Evolutionary conservation across 495 filamentous ascomycete genomes (phyloP).

Genomic region (Podospora pseudocomata): DNA sequence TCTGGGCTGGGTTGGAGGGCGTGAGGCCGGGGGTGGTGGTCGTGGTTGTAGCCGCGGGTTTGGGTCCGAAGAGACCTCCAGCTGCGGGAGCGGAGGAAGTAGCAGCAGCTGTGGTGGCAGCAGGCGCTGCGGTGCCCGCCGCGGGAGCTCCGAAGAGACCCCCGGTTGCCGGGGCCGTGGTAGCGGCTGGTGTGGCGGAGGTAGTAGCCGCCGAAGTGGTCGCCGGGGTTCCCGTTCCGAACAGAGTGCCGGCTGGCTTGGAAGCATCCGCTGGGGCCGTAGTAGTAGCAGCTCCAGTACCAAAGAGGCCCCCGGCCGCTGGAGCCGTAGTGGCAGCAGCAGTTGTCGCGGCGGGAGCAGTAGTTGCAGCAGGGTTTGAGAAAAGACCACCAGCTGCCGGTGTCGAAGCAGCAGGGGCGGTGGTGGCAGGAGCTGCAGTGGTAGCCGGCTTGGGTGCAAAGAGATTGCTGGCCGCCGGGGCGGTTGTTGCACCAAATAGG

Average conservation of each 20-base stretch:
- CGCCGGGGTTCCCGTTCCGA: slow-evolving; percentile 15
- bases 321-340: slow-evolving; percentile 15
- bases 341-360: slow-evolving; percentile 22
- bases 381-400: slow-evolving; percentile 17
- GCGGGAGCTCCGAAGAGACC: slow-evolving; percentile 7
- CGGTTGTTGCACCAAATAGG: slow-evolving; percentile 3
- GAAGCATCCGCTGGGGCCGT: slow-evolving; percentile 1
- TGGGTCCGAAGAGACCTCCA: slow-evolving; percentile 30
- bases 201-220: slow-evolving; percentile 14
- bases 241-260: slow-evolving; percentile 10
- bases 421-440: slow-evolving; percentile 11
- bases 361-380: slow-evolving; percentile 13
- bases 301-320: slow-evolving; percentile 3
- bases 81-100: slow-evolving; percentile 28
- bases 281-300: background rate
- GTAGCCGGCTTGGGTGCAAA: slow-evolving; percentile 18
- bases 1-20: slow-evolving; percentile 24
- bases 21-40: slow-evolving; percentile 19
- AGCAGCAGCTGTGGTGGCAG: slow-evolving; percentile 17
- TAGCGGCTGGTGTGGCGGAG: slow-evolving; percentile 14
- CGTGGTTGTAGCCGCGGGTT: slow-evolving; percentile 24
- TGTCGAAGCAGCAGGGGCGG: slow-evolving; percentile 8
- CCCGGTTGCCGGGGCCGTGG: slow-evolving; percentile 16
- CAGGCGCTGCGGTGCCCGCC: slow-evolving; percentile 11
- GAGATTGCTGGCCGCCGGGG: slow-evolving; percentile 1